A percentile compares a stretch with the other conserved stretches of the same genome.
phyloP scores from a whole-genome alignment of 2,329 filamentous ascomycete genomes.

The Colletotrichum musae region DNA sequence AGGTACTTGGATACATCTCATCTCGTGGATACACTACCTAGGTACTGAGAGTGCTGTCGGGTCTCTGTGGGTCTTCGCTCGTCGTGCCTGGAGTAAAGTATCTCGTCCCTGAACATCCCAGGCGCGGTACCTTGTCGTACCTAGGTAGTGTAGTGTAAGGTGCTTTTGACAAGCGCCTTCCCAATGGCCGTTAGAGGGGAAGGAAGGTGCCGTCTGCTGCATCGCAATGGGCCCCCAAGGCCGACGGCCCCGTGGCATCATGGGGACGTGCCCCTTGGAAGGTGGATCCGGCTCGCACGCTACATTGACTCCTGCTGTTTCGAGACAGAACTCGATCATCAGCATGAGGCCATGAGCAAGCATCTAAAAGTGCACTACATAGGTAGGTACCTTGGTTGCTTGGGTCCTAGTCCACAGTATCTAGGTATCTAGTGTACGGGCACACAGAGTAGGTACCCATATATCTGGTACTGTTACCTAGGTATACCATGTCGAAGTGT shows the following conservation, averaged over 20 bases:
- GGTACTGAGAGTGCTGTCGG: too few species aligned
- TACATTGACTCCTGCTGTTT: conserved; percentile 36
- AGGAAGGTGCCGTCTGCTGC: conserved; percentile 13
- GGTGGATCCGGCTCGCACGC: conserved; percentile 33
- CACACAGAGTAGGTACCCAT: too few species aligned
- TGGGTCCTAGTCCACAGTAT: too few species aligned
- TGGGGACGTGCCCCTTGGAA: conserved; percentile 23
- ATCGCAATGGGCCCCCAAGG: conserved; percentile 20
- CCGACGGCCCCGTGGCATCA: conserved; percentile 19
- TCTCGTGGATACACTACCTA: too few species aligned
- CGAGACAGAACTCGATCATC: conserved; percentile 25
- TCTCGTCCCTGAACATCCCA: conserved; percentile 6
- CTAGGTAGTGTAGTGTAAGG: not conserved
- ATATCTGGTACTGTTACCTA: too few species aligned
- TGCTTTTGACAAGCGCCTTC: conserved; percentile 20
- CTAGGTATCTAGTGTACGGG: too few species aligned
- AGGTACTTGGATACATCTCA: too few species aligned
- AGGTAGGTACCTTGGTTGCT: too few species aligned
- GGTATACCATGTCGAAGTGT: not conserved
- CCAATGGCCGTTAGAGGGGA: conserved; percentile 7
- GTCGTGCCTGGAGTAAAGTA: conserved; percentile 31
- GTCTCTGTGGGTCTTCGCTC: not conserved
- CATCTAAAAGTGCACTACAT: too few species aligned
- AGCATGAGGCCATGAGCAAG: not conserved
- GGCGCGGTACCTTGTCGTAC: conserved; percentile 3